Conservation (phyloP, 169 alveolate genomes). For the Plasmodium sp. region DNA sequence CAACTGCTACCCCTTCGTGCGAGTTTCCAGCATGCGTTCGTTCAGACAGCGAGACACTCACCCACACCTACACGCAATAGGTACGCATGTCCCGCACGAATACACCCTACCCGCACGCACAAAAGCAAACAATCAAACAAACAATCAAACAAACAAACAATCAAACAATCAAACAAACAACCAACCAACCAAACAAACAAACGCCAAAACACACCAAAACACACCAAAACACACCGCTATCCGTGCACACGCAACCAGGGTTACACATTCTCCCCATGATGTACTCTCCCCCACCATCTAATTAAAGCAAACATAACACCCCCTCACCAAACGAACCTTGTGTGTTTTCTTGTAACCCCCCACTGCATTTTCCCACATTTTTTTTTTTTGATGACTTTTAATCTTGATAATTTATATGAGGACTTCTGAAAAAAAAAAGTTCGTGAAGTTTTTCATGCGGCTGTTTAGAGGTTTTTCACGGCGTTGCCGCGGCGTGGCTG, state of each 20-base stretch:
- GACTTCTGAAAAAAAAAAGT: neutral
- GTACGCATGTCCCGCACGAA: neutral
- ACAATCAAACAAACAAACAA: too few relatives aligned
- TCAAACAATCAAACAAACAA: too few relatives aligned
- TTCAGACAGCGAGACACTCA: neutral
- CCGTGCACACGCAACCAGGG: neutral
- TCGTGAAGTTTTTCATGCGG: neutral
- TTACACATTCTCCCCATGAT: neutral
- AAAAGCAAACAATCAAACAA: neutral
- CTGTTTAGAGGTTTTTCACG: neutral
- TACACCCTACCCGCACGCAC: neutral
- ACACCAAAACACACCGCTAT: neutral
- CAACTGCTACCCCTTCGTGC: neutral
- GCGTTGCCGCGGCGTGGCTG: neutral
- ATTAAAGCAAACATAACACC: neutral
- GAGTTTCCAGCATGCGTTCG: neutral
- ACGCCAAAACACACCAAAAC: too few relatives aligned
- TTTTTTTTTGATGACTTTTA: neutral
- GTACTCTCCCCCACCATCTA: neutral
- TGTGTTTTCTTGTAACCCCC: neutral
- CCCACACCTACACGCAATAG: neutral
- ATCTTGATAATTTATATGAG: neutral
- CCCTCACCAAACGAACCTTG: neutral
- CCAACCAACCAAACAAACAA: too few relatives aligned
- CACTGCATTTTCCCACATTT: neutral